Evolutionary conservation across 768 basidiomycete species (phyloP).

Genomic region (Bullera alba): DNA sequence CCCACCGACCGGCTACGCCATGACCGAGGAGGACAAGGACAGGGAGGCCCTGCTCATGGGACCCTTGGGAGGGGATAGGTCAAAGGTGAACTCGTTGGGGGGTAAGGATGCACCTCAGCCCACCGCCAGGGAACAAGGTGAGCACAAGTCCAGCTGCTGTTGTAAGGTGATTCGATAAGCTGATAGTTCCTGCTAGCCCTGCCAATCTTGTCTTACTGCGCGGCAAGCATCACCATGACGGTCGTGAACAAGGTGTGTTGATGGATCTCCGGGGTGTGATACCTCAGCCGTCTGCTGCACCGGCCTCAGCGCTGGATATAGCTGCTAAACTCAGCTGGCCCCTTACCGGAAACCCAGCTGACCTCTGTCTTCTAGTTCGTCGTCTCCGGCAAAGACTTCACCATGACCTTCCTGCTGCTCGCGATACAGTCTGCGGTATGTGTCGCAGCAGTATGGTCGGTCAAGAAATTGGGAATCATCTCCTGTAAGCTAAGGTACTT

Average conservation of each 20-base stretch:
- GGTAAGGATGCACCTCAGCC: slow-evolving; percentile 2
- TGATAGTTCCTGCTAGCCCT: slow-evolving; percentile 51
- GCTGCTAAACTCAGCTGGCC: background rate
- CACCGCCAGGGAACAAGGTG: slow-evolving; percentile 22
- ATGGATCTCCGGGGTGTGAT: background rate
- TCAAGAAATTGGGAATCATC: slow-evolving; percentile 61
- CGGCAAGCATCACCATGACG: slow-evolving; percentile 95
- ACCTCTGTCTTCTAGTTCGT: slow-evolving; percentile 68
- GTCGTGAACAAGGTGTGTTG: slow-evolving; percentile 82
- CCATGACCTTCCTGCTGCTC: slow-evolving; percentile 92
- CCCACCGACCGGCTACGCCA: background rate
- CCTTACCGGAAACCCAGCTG: background rate
- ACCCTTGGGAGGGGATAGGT: slow-evolving; percentile 1
- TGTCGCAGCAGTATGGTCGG: slow-evolving; percentile 63
- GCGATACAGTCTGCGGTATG: slow-evolving; percentile 88
- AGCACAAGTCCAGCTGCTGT: slow-evolving; percentile 5
- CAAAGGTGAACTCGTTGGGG: background rate
- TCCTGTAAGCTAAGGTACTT: slow-evolving; percentile 11
- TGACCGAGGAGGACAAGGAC: slow-evolving; percentile 10
- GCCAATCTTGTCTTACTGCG: slow-evolving; percentile 80
- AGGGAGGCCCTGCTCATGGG: slow-evolving; percentile 13
- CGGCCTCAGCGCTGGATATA: background rate
- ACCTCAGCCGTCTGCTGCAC: slow-evolving; percentile 2
- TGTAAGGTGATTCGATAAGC: background rate
- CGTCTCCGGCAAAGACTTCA: slow-evolving; percentile 85